These are phyloP conservation scores for Daldinia bambusicola DNA, from an alignment of 495 filamentous ascomycete species.

Conservation along the genomic window DNA sequence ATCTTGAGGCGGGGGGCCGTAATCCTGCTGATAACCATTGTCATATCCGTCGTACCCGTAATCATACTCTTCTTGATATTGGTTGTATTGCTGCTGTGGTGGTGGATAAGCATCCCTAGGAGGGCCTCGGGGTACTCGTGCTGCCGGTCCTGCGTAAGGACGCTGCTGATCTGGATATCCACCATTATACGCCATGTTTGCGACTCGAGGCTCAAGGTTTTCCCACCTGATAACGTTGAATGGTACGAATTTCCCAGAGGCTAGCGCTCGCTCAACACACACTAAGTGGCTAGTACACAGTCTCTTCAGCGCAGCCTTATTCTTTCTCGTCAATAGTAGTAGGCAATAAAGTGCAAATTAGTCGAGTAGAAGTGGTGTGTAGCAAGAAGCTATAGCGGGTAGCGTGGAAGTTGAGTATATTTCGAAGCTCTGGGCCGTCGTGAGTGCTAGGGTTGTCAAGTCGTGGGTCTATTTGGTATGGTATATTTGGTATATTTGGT, in stretches of 20 bases:
- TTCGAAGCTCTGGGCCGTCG: conserved; percentile 21
- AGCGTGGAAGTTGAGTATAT: neutral
- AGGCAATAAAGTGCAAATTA: neutral
- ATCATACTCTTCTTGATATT: conserved; percentile 62
- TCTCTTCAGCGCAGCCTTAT: conserved; percentile 24
- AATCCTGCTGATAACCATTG: conserved; percentile 57
- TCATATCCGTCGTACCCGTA: conserved; percentile 64
- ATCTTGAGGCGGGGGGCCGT: conserved; percentile 54
- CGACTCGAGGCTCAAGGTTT: neutral
- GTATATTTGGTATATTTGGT: too few species aligned
- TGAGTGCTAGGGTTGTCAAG: conserved; percentile 15
- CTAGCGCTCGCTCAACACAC: neutral
- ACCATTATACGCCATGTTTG: conserved; percentile 58
- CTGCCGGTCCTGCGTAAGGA: conserved; percentile 60
- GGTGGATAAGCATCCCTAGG: conserved; percentile 52
- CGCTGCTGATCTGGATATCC: conserved; percentile 60
- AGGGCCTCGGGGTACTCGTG: conserved; percentile 47
- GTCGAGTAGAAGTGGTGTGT: conserved; percentile 1
- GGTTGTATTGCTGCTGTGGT: conserved; percentile 61
- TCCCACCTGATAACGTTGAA: conserved; percentile 3
- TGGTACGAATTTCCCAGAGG: neutral
- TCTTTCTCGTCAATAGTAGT: conserved; percentile 9
- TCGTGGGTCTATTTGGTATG: conserved; percentile 27
- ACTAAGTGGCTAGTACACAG: neutral
- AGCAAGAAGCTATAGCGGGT: neutral